Percentiles rank a stretch among this genome's conserved stretches.
Conservation (phyloP, 371 early-diverging fungal species). For the Mortierella sp. region DNA sequence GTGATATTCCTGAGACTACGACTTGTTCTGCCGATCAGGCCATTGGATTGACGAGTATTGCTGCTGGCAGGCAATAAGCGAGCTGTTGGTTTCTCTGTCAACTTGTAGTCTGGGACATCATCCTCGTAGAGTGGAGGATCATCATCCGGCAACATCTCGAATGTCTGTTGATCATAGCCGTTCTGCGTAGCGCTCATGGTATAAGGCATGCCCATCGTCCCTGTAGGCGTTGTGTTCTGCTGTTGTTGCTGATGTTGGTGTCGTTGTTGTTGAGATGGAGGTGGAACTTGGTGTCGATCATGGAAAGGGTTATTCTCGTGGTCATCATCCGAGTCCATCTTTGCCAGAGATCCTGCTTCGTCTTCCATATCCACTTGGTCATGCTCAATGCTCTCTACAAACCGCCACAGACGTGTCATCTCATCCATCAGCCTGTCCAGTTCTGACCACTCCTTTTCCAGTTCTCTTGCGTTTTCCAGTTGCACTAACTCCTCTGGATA, state of each 20-base stretch:
- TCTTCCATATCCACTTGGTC: neutral
- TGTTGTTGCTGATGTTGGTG: constrained; percentile 12
- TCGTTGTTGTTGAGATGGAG: neutral
- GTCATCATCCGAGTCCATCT: neutral
- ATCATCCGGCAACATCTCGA: constrained; percentile 28
- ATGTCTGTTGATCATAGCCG: constrained; percentile 36
- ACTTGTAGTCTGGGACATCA: constrained; percentile 23
- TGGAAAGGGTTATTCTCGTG: constrained; percentile 1
- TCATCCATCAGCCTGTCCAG: constrained; percentile 52
- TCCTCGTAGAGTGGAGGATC: constrained; percentile 45
- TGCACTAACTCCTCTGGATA: constrained; percentile 9
- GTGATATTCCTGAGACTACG: neutral
- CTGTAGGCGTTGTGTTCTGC: neutral
- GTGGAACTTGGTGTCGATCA: constrained; percentile 14
- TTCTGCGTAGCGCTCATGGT: neutral
- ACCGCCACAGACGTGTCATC: constrained; percentile 36
- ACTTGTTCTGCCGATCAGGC: neutral
- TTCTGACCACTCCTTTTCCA: constrained; percentile 41
- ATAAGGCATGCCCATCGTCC: neutral
- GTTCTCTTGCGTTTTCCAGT: constrained; percentile 6
- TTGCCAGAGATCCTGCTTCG: neutral
- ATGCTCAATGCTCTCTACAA: constrained; percentile 21
- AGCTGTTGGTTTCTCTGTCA: constrained; percentile 13
- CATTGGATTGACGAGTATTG: neutral
- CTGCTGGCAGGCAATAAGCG: neutral